These are phyloP conservation scores for Blepharisma stoltei DNA, from an alignment of 73 alveolate species.

Conservation along the genomic window DNA sequence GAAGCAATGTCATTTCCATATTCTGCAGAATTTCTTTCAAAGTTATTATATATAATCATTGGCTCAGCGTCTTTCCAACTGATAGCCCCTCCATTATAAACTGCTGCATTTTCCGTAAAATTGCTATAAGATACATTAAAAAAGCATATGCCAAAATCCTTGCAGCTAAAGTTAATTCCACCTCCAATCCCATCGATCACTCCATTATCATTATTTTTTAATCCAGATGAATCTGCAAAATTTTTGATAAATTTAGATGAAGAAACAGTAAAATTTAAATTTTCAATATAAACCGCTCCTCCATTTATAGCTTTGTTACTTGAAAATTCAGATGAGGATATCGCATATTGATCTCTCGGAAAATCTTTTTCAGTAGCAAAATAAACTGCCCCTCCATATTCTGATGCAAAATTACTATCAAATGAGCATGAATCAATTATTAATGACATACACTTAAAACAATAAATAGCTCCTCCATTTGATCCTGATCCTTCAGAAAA, in stretches of 20 bases:
- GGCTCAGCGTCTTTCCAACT: conserved; percentile 9
- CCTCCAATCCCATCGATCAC: not conserved
- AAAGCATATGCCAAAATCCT: too few relatives aligned
- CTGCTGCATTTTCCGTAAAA: not conserved
- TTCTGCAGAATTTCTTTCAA: not conserved
- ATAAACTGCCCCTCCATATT: conserved; percentile 20
- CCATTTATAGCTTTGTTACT: not conserved
- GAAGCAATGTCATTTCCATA: not conserved
- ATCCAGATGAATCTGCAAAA: not conserved
- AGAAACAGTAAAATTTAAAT: not conserved
- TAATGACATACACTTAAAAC: too few relatives aligned
- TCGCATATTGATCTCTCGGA: too few relatives aligned
- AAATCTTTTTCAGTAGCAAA: not conserved
- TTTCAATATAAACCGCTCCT: not conserved
- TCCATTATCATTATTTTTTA: too few relatives aligned
- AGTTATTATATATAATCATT: not conserved
- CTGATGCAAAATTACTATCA: not conserved
- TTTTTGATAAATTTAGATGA: not conserved
- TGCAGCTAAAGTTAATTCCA: not conserved
- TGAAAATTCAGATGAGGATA: not conserved
- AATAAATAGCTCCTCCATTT: conserved; percentile 8
- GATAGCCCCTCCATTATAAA: conserved; percentile 1
- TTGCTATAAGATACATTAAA: not conserved
- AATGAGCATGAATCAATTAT: not conserved
- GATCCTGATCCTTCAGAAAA: not conserved